phyloP scores from a whole-genome alignment of 345 rosid species.

The Hibiscus syriacus region DNA sequence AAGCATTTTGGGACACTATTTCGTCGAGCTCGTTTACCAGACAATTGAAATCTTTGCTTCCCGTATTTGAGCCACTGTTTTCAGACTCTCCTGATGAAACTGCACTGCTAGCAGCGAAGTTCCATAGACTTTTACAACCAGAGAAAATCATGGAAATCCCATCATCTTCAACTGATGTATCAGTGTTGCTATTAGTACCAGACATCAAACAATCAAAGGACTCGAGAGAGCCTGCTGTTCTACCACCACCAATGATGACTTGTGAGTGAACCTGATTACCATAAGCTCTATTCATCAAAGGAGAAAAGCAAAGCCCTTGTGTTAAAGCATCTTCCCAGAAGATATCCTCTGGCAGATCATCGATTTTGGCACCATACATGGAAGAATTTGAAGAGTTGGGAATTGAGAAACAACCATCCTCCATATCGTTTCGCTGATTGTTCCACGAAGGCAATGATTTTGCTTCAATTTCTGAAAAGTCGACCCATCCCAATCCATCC shows the following conservation, averaged over 20 bases:
- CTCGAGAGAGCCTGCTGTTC: slow-evolving; percentile 30
- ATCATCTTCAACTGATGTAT: slow-evolving; percentile 55
- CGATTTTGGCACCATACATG: slow-evolving; percentile 19
- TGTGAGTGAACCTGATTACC: slow-evolving; percentile 17
- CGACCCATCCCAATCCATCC: slow-evolving; percentile 52
- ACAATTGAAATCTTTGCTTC: slow-evolving; percentile 19
- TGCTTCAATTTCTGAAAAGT: slow-evolving; percentile 23
- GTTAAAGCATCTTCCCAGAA: slow-evolving; percentile 36
- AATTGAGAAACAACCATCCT: slow-evolving; percentile 17
- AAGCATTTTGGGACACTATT: slow-evolving; percentile 29
- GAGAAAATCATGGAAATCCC: slow-evolving; percentile 64
- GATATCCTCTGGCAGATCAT: slow-evolving; percentile 32
- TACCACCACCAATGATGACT: slow-evolving; percentile 24
- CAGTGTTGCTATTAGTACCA: slow-evolving; percentile 55
- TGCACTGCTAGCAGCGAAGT: slow-evolving; percentile 33
- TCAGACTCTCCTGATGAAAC: slow-evolving; percentile 79
- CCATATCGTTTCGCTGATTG: slow-evolving; percentile 15
- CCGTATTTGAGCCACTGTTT: slow-evolving; percentile 24
- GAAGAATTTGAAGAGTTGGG: slow-evolving; percentile 25
- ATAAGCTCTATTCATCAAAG: slow-evolving; percentile 17
- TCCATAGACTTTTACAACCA: slow-evolving; percentile 55
- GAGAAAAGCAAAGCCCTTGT: slow-evolving; percentile 28
- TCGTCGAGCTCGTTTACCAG: slow-evolving; percentile 30
- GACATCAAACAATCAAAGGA: slow-evolving; percentile 69
- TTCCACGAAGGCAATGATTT: slow-evolving; percentile 22